These are phyloP conservation scores for Tetramitus jugosus DNA, from an alignment of 208 protist species.

Conservation along the genomic window DNA sequence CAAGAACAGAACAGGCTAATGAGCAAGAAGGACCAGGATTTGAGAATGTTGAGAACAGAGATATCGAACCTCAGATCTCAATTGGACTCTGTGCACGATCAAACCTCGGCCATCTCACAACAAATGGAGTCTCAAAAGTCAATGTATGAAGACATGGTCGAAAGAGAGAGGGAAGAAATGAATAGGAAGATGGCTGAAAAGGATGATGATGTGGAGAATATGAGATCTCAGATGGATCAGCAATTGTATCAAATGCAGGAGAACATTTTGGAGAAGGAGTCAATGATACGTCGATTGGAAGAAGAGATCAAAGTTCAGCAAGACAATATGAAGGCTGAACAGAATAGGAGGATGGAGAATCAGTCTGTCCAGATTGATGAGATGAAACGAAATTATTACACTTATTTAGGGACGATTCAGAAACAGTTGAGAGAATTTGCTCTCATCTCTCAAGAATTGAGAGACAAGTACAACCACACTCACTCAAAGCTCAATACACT, in stretches of 20 bases:
- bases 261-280: not conserved
- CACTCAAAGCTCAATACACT: not conserved
- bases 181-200: not conserved
- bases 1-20: not conserved
- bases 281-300: not conserved
- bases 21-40: constrained; percentile 1
- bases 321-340: not conserved
- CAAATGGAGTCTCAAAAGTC: not conserved
- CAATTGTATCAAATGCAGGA: not conserved
- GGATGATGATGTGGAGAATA: not conserved
- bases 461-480: not conserved
- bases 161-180: not conserved
- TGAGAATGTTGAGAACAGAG: not conserved
- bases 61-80: not conserved
- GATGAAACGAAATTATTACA: not conserved
- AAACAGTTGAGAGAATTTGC: not conserved
- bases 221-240: not conserved
- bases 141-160: not conserved
- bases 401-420: not conserved
- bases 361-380: not conserved
- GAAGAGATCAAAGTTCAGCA: not conserved
- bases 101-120: not conserved
- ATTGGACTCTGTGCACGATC: not conserved
- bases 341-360: not conserved
- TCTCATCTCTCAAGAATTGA: not conserved